Conservation (phyloP, 106 monocot species). For the Dendrobium nobile region DNA sequence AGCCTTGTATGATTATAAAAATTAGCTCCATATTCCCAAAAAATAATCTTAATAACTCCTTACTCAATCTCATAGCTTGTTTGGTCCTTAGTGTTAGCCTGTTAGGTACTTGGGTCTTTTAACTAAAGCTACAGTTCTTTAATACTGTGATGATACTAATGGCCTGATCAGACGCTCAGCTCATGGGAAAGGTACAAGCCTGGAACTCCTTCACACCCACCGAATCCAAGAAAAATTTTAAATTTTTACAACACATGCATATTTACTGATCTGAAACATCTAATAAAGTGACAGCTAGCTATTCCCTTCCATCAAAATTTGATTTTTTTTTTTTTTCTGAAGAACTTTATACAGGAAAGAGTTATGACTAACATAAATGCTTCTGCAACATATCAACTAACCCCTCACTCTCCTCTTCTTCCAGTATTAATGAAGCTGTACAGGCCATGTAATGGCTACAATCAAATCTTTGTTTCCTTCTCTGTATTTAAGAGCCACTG, state of each 20-base stretch:
- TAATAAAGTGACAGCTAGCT: neutral
- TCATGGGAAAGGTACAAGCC: no score
- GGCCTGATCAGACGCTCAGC: no score
- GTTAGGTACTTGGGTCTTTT: no score
- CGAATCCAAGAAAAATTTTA: neutral
- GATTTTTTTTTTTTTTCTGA: no score
- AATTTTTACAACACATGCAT: no score
- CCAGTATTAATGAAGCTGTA: neutral
- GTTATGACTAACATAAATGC: neutral
- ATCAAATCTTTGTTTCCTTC: neutral
- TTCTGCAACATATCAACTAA: constrained; percentile 2
- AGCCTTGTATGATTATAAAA: no score
- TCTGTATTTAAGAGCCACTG: neutral
- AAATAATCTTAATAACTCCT: no score
- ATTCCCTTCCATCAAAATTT: neutral
- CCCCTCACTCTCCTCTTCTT: neutral
- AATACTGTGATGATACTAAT: no score
- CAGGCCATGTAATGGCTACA: neutral
- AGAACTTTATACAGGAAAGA: neutral
- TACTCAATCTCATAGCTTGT: no score
- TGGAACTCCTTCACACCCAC: neutral
- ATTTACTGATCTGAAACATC: neutral
- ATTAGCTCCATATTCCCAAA: no score
- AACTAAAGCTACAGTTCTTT: no score
- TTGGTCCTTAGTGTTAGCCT: no score